phyloP scores from a whole-genome alignment of 768 basidiomycete species.

The Collybia mongolica region DNA sequence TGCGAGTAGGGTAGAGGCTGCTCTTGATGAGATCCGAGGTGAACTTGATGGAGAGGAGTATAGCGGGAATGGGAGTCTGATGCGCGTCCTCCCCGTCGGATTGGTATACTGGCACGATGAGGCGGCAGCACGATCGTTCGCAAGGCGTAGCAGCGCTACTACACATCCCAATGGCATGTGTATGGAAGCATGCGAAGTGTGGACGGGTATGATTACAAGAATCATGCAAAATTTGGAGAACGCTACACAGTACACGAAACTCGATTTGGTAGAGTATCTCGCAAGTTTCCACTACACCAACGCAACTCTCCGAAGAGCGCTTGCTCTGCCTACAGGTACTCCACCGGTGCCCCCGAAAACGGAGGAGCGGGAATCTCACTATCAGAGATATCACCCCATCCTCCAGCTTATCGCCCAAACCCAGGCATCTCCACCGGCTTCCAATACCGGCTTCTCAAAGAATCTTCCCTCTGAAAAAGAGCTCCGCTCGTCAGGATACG shows the following conservation, averaged over 20 bases:
- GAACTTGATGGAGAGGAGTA: conserved; percentile 23
- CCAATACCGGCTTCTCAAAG: conserved; percentile 16
- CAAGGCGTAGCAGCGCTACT: conserved; percentile 36
- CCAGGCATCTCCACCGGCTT: conserved; percentile 7
- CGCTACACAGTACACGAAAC: conserved; percentile 28
- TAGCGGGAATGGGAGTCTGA: conserved; percentile 42
- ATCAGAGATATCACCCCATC: conserved; percentile 34
- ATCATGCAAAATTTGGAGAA: conserved; percentile 28
- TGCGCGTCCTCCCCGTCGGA: conserved; percentile 44
- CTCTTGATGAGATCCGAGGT: conserved; percentile 25
- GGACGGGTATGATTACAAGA: conserved; percentile 32
- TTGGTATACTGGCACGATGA: conserved; percentile 41
- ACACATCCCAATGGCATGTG: conserved; percentile 44
- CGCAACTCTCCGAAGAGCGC: conserved; percentile 25
- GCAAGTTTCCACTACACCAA: conserved; percentile 34
- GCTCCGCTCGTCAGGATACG: conserved; percentile 39
- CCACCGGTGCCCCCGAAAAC: conserved; percentile 14
- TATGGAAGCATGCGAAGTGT: conserved; percentile 39
- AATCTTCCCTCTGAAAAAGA: conserved; percentile 26
- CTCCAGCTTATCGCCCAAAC: conserved; percentile 31
- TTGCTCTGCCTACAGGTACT: conserved; percentile 26
- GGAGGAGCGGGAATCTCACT: conserved; percentile 30
- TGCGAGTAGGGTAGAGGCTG: conserved; percentile 14
- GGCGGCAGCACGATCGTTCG: conserved; percentile 26
- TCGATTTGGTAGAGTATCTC: conserved; percentile 36